Evolutionary conservation across 495 filamentous ascomycete genomes (phyloP), one percentile per base, ranked within the genome.

Genomic region (Tuber melanosporum): DNA sequence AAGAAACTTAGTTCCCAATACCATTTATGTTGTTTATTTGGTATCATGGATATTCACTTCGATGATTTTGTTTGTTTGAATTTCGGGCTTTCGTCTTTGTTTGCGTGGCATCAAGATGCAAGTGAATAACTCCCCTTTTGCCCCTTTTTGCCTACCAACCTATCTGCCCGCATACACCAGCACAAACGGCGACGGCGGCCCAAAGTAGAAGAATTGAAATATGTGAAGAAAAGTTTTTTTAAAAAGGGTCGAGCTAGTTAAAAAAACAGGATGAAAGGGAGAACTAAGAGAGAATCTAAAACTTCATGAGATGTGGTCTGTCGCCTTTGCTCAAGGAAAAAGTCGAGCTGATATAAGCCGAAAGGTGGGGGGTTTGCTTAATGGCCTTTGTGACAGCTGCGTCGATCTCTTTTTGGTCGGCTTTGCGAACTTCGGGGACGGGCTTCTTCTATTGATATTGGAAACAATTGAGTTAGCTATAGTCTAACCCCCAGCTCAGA

Each of bases 241-340:
- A 36, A 66, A 26, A 32, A 32, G n/a, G 32, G 32, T 26, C 26
- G 57, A 36, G 57, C 57, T 66, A 66, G 57, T 66, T 66, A 66
- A 17, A 36, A 36, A 62, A 36, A 66, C 12, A 66, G 5, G 12
- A 66, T 14, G 57, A 66, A 66, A 66, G 15, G 26, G 32, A 66
- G 32, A 36, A 66, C 26, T 19, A 2, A 66, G 57, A 66, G 26
- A 66, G 26, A 66, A 66, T 66, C 76, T 94, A 95, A 90, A 91
- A 95, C 87, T 91, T 90, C 93, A 99, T 98, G 89, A 94, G 92
- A 86, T 98, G 95, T 86, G 96, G 95, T 90, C 93, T 92, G 89
- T 99, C 95, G 85, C 95, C 95, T 89, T 93, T 98, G 86, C 93
- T 91, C 85, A 98, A 91, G 89, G 92, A 95, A 91, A 98, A 99